Conservation (phyloP, 1,139 yeast species). For the Taiozyma onychis region DNA sequence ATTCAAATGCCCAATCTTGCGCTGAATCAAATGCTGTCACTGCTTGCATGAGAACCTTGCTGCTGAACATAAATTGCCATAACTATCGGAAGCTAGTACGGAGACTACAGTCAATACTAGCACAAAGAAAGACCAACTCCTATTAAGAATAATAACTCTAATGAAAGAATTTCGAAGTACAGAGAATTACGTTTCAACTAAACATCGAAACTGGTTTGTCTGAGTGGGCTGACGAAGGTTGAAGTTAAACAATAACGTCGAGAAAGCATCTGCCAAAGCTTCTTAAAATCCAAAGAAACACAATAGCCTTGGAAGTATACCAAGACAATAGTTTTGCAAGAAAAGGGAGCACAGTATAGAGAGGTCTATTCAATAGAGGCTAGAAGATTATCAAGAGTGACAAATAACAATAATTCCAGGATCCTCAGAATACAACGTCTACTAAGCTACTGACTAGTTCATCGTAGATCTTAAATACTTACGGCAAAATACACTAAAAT, state of each 20-base stretch:
- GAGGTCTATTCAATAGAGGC: slow-evolving; percentile 25
- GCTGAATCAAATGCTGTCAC: not conserved
- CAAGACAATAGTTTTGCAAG: slow-evolving; percentile 21
- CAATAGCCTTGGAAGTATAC: slow-evolving; percentile 17
- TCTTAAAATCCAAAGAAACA: slow-evolving; percentile 12
- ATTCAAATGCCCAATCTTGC: slow-evolving; percentile 7
- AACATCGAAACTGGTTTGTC: slow-evolving; percentile 41
- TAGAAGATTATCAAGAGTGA: slow-evolving; percentile 23
- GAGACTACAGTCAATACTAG: not conserved
- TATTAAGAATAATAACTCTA: slow-evolving; percentile 41
- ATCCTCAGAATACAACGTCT: no score
- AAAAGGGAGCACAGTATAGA: slow-evolving; percentile 22
- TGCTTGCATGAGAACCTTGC: slow-evolving; percentile 14
- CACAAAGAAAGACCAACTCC: slow-evolving; percentile 3
- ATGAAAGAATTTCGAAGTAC: slow-evolving; percentile 36
- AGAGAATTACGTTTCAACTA: slow-evolving; percentile 39
- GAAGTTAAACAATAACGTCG: slow-evolving; percentile 18
- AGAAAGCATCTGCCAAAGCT: slow-evolving; percentile 24
- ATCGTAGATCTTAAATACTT: no score
- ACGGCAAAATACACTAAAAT: no score
- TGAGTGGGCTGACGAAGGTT: slow-evolving; percentile 32
- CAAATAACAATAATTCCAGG: not conserved
- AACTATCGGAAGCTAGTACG: not conserved
- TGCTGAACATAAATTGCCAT: not conserved
- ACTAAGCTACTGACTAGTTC: no score